phyloP scores from a whole-genome alignment of 129 eudicot genomes.

The Mikania micrantha region DNA sequence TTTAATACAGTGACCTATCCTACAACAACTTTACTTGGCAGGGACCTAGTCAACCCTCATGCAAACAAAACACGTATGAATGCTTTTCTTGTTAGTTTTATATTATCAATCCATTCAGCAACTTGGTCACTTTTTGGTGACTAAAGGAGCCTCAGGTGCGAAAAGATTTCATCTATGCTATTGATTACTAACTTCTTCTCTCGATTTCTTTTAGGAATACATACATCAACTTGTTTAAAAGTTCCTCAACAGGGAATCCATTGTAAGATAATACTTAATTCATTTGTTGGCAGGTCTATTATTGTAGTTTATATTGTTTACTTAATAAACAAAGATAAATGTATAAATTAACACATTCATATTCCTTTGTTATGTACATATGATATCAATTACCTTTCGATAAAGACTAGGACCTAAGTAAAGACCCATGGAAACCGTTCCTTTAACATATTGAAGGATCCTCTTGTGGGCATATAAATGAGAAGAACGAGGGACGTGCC shows the following conservation, averaged over 20 bases:
- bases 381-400: slow-evolving; percentile 21
- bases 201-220: slow-evolving; percentile 40
- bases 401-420: too few species aligned
- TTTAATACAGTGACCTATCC: slow-evolving; percentile 67
- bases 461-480: too few species aligned
- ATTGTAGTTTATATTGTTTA: not conserved
- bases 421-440: too few species aligned
- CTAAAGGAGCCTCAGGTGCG: not conserved
- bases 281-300: not conserved
- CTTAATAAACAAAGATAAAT: not conserved
- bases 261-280: slow-evolving; percentile 39
- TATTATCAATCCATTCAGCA: not conserved
- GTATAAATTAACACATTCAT: not conserved
- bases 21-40: slow-evolving; percentile 76
- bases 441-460: too few species aligned
- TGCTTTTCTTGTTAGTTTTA: not conserved
- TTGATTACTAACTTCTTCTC: not conserved
- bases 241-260: slow-evolving; percentile 39
- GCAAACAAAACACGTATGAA: slow-evolving; percentile 50
- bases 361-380: not conserved
- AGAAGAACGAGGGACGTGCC: too few species aligned
- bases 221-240: slow-evolving; percentile 51
- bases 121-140: not conserved
- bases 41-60: slow-evolving; percentile 51
- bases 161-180: not conserved